These are phyloP conservation scores for Thraustochytrium sp. DNA, from an alignment of 352 stramenopile species.

Conservation along the genomic window DNA sequence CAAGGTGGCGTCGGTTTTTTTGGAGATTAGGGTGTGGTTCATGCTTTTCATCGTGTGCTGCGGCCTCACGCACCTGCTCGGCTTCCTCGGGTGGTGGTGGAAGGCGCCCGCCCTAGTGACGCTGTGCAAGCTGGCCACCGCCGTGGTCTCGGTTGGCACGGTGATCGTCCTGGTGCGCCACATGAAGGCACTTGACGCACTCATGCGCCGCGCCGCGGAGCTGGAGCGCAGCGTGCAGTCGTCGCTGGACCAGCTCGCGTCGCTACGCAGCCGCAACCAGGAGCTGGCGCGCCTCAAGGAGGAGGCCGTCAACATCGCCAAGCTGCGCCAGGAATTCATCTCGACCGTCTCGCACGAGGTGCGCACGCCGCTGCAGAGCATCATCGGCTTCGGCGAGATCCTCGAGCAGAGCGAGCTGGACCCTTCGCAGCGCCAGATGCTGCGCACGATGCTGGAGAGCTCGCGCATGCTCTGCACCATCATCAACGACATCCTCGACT, in stretches of 20 bases:
- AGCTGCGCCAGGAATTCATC: constrained; percentile 41
- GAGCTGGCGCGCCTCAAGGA: constrained; percentile 16
- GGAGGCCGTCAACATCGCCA: not conserved
- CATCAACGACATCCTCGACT: constrained; percentile 65
- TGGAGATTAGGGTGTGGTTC: constrained; percentile 5
- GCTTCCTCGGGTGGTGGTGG: not conserved
- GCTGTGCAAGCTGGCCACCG: constrained; percentile 3
- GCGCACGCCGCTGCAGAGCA: constrained; percentile 66
- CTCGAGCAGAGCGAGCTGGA: constrained; percentile 61
- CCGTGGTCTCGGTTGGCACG: not conserved
- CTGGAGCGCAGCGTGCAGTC: not conserved
- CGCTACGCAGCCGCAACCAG: not conserved
- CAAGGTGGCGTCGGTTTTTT: not conserved
- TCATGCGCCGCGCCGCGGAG: not conserved
- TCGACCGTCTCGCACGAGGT: constrained; percentile 49
- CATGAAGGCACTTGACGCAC: not conserved
- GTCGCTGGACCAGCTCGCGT: not conserved
- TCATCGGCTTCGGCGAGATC: constrained; percentile 68
- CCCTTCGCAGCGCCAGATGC: constrained; percentile 2
- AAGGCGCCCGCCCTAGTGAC: not conserved
- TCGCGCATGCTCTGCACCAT: constrained; percentile 32
- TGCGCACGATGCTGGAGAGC: constrained; percentile 34
- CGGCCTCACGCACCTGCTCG: constrained; percentile 17
- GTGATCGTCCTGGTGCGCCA: not conserved
- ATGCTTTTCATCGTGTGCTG: constrained; percentile 33